Conservation (phyloP, 768 basidiomycete genomes). For the Leccinum longicurvipes region DNA sequence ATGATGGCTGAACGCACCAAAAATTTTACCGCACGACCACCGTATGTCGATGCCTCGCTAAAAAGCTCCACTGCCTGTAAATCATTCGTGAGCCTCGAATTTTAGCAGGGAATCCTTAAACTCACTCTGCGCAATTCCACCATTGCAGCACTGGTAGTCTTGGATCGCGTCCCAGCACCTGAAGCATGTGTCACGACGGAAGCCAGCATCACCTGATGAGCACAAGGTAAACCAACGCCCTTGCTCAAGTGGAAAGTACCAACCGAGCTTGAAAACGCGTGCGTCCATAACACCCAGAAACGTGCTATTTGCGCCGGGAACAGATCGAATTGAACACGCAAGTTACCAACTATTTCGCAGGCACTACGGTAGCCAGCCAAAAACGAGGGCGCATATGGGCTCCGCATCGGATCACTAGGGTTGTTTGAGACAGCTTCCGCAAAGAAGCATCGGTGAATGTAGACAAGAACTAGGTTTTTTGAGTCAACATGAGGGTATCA, state of each 20-base stretch:
- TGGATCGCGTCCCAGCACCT: slow-evolving; percentile 43
- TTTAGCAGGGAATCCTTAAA: neutral
- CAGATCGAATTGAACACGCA: slow-evolving; percentile 46
- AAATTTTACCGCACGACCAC: slow-evolving; percentile 70
- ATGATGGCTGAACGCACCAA: slow-evolving; percentile 40
- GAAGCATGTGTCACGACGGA: slow-evolving; percentile 73
- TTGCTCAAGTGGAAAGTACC: slow-evolving; percentile 17
- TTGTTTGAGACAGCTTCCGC: slow-evolving; percentile 66
- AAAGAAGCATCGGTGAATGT: slow-evolving; percentile 75
- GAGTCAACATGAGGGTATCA: neutral
- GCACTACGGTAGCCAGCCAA: slow-evolving; percentile 66
- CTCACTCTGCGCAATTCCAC: slow-evolving; percentile 49
- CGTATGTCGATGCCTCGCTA: slow-evolving; percentile 54
- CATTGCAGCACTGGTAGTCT: slow-evolving; percentile 68
- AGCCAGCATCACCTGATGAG: slow-evolving; percentile 63
- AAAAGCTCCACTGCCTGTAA: slow-evolving; percentile 58
- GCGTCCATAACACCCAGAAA: slow-evolving; percentile 74
- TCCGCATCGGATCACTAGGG: slow-evolving; percentile 65
- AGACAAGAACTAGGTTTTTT: slow-evolving; percentile 51
- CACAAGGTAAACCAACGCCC: neutral
- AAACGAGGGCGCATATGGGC: slow-evolving; percentile 63
- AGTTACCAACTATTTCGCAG: slow-evolving; percentile 50
- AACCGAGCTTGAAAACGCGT: slow-evolving; percentile 65
- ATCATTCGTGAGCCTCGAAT: neutral
- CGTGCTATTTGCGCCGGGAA: slow-evolving; percentile 59